These are phyloP conservation scores for Spizellomyces sp. DNA, from an alignment of 192 early-diverging fungal genomes.

Conservation along the genomic window DNA sequence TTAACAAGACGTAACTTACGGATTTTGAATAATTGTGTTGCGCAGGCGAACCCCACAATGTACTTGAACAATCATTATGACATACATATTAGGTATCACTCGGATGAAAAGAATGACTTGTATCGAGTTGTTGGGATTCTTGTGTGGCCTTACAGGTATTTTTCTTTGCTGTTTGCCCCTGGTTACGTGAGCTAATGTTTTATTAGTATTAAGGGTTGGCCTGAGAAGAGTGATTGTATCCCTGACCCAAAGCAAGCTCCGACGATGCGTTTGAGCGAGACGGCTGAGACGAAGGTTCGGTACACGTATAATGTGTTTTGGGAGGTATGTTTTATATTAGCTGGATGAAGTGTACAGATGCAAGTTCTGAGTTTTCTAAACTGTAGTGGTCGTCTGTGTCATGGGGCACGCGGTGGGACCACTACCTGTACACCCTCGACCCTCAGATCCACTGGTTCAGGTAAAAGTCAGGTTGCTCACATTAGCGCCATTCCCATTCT, in stretches of 20 bases:
- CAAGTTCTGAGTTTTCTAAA: conserved; percentile 11
- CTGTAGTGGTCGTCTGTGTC: conserved; percentile 18
- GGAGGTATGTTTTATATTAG: conserved; percentile 28
- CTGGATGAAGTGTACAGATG: not conserved
- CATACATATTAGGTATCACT: conserved; percentile 83
- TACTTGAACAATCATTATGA: conserved; percentile 86
- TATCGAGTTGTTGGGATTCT: conserved; percentile 88
- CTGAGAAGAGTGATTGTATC: conserved; percentile 10
- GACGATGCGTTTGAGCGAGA: not conserved
- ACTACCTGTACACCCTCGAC: conserved; percentile 56
- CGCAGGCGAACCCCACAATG: not conserved
- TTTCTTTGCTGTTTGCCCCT: too few relatives aligned
- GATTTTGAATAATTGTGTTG: too few relatives aligned
- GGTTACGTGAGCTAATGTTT: too few relatives aligned
- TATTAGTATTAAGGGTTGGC: conserved; percentile 39
- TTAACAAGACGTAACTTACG: not conserved
- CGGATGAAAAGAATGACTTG: conserved; percentile 54
- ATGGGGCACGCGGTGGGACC: conserved; percentile 65
- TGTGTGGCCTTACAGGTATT: conserved; percentile 61
- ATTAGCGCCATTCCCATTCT: not conserved
- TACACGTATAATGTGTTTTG: conserved; percentile 58
- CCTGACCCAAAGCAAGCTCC: not conserved
- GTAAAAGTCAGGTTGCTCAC: conserved; percentile 9
- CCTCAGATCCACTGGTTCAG: conserved; percentile 65
- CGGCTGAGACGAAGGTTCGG: conserved; percentile 30